Evolutionary conservation across 129 eudicot genomes (phyloP).

Genomic region (Erigeron canadensis): DNA sequence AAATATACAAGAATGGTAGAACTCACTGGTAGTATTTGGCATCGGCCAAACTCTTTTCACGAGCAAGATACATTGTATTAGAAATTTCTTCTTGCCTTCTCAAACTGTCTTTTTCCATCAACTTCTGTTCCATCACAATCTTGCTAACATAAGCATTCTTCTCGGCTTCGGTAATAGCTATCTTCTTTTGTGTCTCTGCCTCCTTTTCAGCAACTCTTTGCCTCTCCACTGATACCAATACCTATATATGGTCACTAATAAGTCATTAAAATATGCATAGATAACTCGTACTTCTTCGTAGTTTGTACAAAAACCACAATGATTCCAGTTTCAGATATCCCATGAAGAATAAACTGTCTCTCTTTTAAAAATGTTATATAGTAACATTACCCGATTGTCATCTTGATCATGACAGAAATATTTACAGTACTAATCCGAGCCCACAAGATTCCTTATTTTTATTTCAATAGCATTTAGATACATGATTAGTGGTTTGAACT

Average conservation of each 20-base stretch:
- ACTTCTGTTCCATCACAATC: conserved; percentile 88
- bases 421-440: not conserved
- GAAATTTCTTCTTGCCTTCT: conserved; percentile 83
- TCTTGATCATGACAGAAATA: not conserved
- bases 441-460: conserved; percentile 8
- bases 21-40: conserved; percentile 71
- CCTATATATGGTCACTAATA: conserved; percentile 34
- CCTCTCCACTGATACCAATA: conserved; percentile 75
- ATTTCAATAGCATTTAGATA: no score
- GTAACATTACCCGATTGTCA: not conserved
- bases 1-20: not conserved
- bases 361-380: not conserved
- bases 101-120: conserved; percentile 80
- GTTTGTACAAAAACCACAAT: not conserved
- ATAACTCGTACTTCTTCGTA: not conserved
- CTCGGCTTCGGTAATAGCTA: conserved; percentile 92
- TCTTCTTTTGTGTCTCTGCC: conserved; percentile 96
- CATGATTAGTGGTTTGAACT: no score
- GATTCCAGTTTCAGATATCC: not conserved
- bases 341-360: not conserved
- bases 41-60: conserved; percentile 93
- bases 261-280: not conserved
- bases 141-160: conserved; percentile 78
- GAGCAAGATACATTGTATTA: conserved; percentile 78
- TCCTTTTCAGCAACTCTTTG: conserved; percentile 94